Base-by-base conservation (phyloP, 2,329 filamentous ascomycete genomes). In the Spiromastix sp. region DNA sequence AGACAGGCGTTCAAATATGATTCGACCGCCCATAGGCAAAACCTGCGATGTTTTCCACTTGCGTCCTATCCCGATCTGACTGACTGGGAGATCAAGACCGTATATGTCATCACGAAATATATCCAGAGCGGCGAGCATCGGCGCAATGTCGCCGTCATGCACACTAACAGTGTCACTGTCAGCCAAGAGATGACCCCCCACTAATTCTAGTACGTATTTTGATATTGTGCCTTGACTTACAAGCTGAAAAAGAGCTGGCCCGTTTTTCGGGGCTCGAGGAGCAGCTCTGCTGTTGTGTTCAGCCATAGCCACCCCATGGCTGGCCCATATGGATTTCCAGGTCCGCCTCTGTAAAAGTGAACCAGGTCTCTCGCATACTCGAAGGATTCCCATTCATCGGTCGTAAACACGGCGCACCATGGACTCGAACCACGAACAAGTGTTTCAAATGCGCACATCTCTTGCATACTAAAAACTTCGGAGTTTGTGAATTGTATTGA, bases 391-490 rank as follows among this genome's bases (percentile, higher is more conserved):
- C 71, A 74, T 30, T 76, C 72, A 1, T 67, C 52, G 20, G 58
- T 55, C 0, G 64, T 69, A 48, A 77, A 77, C 6, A 74, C 59
- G 36, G 67, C 52, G 42, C 72, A 77, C 72, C 72, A 77, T 4
- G 61, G 60, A 48, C 70, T 74, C 15, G 51, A 56, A 5, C 72
- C 73, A 38, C 67, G 61, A 0, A 67, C 66, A 2, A 69, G 63
- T 0, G 60, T 71, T 50, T 77, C 73, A 42, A 76, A 77, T 1
- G 70, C 72, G 47, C 72, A 77, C 58, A 75, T 67, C 44, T 76
- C 71, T 48, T 76, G 72, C 72, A 77, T 76, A 39, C 66, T 61
- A 45, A 68, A 77, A 24, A 76, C 51, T 36, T 76, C 71, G 3
- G 56, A 46, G 30, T 64, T 56, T 0, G 52, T 57, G 37, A 72